phyloP scores from a whole-genome alignment of 345 rosid genomes.

The Linum tenue region DNA sequence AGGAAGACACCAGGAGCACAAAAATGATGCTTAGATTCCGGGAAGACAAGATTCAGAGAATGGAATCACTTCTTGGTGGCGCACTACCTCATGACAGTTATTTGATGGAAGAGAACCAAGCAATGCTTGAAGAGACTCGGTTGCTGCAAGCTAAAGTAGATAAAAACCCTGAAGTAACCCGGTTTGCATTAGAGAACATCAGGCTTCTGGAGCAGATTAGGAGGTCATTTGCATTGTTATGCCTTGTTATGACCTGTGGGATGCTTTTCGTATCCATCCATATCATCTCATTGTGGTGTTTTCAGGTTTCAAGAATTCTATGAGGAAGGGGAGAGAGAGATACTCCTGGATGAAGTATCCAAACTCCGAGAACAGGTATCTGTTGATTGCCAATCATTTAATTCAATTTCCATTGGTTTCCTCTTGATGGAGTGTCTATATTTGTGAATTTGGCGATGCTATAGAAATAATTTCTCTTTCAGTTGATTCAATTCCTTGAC shows the following conservation, averaged over 20 bases:
- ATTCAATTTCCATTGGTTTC: constrained; percentile 10
- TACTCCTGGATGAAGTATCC: constrained; percentile 63
- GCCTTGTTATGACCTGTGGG: constrained; percentile 3
- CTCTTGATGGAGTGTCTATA: constrained; percentile 3
- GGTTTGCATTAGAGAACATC: constrained; percentile 89
- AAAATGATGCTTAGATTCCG: constrained; percentile 96
- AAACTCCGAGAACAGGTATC: constrained; percentile 66
- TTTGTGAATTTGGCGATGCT: not conserved
- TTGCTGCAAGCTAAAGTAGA: constrained; percentile 85
- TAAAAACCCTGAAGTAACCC: constrained; percentile 87
- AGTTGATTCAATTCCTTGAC: constrained; percentile 58
- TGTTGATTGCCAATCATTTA: constrained; percentile 8
- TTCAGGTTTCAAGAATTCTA: constrained; percentile 87
- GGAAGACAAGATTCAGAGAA: constrained; percentile 90
- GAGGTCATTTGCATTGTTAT: constrained; percentile 39
- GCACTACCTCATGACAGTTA: constrained; percentile 54
- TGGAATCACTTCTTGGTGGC: constrained; percentile 68
- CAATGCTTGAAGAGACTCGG: constrained; percentile 64
- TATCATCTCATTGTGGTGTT: constrained; percentile 15
- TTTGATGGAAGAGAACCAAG: constrained; percentile 61
- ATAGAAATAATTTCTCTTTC: constrained; percentile 12
- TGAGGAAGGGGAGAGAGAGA: constrained; percentile 91
- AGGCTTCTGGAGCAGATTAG: constrained; percentile 83
- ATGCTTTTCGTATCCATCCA: constrained; percentile 4
- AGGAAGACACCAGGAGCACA: constrained; percentile 83